A percentile compares a stretch with the other conserved stretches of the same genome.
phyloP scores from a whole-genome alignment of 768 basidiomycete genomes.

The Tricholoma terreum region DNA sequence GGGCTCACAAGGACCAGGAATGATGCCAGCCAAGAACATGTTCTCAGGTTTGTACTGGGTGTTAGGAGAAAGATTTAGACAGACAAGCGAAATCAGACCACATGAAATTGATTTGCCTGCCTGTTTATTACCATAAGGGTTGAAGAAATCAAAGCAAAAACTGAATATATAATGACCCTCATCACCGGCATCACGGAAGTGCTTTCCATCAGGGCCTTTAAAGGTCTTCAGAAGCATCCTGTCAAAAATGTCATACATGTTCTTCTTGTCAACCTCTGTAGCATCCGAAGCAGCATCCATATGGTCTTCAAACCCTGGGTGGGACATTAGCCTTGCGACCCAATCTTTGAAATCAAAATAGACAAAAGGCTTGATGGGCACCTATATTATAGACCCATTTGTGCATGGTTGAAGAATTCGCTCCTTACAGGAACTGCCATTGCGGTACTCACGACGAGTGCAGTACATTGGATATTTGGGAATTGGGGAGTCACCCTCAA shows the following conservation, averaged over 20 bases:
- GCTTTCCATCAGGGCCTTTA: conserved; percentile 20
- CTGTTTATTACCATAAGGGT: conserved; percentile 24
- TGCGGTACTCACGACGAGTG: too few relatives aligned
- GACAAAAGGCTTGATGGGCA: conserved; percentile 19
- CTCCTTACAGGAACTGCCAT: too few relatives aligned
- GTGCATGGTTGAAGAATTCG: too few relatives aligned
- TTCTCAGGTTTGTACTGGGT: conserved; percentile 28
- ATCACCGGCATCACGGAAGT: conserved; percentile 6
- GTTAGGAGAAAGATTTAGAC: conserved; percentile 31
- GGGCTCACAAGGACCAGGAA: conserved; percentile 35
- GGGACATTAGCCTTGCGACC: conserved; percentile 17
- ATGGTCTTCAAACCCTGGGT: conserved; percentile 19
- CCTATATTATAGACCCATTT: not conserved
- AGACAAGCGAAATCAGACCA: conserved; percentile 31
- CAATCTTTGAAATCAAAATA: conserved; percentile 23
- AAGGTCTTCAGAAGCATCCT: conserved; percentile 16
- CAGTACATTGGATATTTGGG: too few relatives aligned
- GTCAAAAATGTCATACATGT: conserved; percentile 23
- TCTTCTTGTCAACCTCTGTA: not conserved
- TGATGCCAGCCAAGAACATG: conserved; percentile 29
- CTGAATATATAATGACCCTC: conserved; percentile 22
- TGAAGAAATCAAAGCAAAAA: conserved; percentile 33
- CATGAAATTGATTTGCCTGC: conserved; percentile 22
- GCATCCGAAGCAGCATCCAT: conserved; percentile 18
- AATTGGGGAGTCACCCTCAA: too few relatives aligned